Conservation (phyloP, 495 filamentous ascomycete species). For the Annulohypoxylon nitens region DNA sequence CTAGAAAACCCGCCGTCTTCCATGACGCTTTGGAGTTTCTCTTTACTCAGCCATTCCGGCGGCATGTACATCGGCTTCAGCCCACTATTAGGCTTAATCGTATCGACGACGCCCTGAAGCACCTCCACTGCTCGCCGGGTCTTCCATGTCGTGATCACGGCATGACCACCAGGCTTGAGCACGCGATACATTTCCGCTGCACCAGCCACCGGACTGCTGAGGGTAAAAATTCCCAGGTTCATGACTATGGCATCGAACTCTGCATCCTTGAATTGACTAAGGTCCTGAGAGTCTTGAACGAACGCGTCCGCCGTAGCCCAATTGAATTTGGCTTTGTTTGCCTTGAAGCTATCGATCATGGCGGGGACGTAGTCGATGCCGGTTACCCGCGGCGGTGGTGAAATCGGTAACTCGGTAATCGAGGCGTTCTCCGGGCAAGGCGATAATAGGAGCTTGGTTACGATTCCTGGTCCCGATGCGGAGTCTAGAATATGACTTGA, state of each 20-base stretch:
- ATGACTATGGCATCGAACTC: constrained; percentile 49
- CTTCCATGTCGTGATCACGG: constrained; percentile 53
- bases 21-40: constrained; percentile 40
- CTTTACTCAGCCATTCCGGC: constrained; percentile 42
- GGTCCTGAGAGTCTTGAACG: constrained; percentile 41
- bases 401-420: constrained; percentile 35
- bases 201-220: constrained; percentile 37
- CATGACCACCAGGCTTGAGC: constrained; percentile 51
- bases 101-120: constrained; percentile 24
- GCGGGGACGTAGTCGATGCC: constrained; percentile 39
- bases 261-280: constrained; percentile 40
- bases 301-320: constrained; percentile 39
- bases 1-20: constrained; percentile 29
- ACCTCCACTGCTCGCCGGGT: constrained; percentile 21
- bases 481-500: constrained; percentile 45
- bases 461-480: constrained; percentile 42
- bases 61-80: constrained; percentile 31
- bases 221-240: constrained; percentile 48
- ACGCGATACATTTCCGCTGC: constrained; percentile 50
- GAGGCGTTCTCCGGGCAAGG: constrained; percentile 31
- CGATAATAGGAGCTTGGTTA: constrained; percentile 40
- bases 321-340: constrained; percentile 32
- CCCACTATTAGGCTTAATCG: constrained; percentile 27
- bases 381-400: constrained; percentile 37
- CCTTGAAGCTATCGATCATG: constrained; percentile 40